These are phyloP conservation scores for Aspergillus sergii DNA, from an alignment of 2,329 filamentous ascomycete species.

Conservation along the genomic window DNA sequence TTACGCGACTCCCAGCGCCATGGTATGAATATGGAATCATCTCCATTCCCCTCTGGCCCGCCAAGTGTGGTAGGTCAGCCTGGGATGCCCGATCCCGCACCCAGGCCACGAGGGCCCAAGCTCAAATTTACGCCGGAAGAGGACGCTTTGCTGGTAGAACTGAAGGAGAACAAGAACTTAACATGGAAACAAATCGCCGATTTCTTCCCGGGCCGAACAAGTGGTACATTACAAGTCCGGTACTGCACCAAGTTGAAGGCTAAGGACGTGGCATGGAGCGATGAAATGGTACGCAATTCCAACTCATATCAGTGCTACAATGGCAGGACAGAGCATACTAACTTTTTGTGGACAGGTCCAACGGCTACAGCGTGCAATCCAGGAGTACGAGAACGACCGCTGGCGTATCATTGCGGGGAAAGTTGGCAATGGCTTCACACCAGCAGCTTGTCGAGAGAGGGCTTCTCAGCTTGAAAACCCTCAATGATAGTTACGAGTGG, in stretches of 20 bases:
- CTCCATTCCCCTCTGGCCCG: constrained; percentile 59
- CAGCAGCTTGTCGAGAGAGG: constrained; percentile 82
- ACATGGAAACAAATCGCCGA: constrained; percentile 98
- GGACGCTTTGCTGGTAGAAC: constrained; percentile 80
- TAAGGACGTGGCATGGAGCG: constrained; percentile 90
- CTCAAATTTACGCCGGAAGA: constrained; percentile 93
- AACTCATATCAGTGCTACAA: neutral
- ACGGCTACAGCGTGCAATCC: constrained; percentile 42
- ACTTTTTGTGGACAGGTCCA: constrained; percentile 32
- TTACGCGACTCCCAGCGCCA: constrained; percentile 67
- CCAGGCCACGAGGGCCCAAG: constrained; percentile 81
- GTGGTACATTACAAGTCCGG: constrained; percentile 86
- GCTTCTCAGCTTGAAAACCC: constrained; percentile 50
- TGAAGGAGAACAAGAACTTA: constrained; percentile 92
- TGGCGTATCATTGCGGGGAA: constrained; percentile 92
- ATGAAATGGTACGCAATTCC: constrained; percentile 71
- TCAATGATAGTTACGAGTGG: constrained; percentile 13
- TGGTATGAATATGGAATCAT: constrained; percentile 53
- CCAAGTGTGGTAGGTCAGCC: constrained; percentile 84
- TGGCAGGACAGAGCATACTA: constrained; percentile 5
- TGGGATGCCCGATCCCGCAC: constrained; percentile 83
- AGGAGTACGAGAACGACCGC: constrained; percentile 64
- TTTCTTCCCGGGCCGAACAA: constrained; percentile 89
- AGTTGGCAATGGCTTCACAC: constrained; percentile 86
- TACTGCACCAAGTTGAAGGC: constrained; percentile 96